These are phyloP conservation scores for Penicillium sp. DNA, from an alignment of 2,329 filamentous ascomycete genomes.

Conservation along the genomic window DNA sequence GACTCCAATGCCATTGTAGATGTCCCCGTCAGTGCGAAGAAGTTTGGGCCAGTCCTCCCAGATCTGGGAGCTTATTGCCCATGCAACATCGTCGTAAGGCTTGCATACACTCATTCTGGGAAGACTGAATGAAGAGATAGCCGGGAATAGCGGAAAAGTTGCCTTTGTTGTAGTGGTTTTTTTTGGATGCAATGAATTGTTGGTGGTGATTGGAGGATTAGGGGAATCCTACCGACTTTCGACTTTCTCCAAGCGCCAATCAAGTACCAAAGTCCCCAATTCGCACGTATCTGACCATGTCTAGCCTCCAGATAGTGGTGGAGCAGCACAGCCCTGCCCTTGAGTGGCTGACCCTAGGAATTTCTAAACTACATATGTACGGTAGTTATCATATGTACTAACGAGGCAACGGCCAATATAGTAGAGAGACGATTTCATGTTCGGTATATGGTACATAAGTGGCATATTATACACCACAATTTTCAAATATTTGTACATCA, in stretches of 20 bases:
- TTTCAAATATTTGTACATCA: slow-evolving; percentile 11
- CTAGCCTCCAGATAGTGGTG: no score
- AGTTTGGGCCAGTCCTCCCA: slow-evolving; percentile 1
- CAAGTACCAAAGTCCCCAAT: no score
- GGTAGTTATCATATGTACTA: neutral
- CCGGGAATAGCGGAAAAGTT: no score
- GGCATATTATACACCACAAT: neutral
- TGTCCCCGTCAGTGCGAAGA: neutral
- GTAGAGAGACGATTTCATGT: slow-evolving; percentile 5
- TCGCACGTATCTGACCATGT: no score
- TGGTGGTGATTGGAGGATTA: no score
- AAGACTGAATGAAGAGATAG: neutral
- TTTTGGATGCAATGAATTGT: no score
- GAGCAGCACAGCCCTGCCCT: no score
- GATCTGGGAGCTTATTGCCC: slow-evolving; percentile 4
- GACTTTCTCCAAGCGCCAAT: no score
- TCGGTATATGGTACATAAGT: slow-evolving; percentile 9
- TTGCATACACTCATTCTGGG: neutral
- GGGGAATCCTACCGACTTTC: no score
- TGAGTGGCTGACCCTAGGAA: no score
- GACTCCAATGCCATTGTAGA: slow-evolving; percentile 6
- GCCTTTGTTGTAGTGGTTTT: no score
- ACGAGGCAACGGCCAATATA: neutral
- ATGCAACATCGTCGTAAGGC: slow-evolving; percentile 5
- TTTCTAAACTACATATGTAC: no score